Evolutionary conservation across 1,284 basidiomycete species (phyloP), one percentile per base, ranked within the genome.

Genomic region (Moesziomyces globuligerus): DNA sequence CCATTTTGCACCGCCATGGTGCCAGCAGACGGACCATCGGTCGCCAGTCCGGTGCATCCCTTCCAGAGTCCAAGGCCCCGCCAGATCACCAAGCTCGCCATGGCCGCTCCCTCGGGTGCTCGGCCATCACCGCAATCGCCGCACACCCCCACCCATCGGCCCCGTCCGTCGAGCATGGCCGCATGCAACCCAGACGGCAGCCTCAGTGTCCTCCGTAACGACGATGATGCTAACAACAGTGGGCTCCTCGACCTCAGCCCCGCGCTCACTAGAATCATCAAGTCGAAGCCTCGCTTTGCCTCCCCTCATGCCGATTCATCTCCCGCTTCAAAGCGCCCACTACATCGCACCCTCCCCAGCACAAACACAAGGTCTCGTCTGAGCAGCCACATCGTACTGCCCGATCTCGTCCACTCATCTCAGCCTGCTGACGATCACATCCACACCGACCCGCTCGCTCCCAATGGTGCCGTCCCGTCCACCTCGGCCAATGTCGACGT

Each of bases 141-240:
- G 23, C 65, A 68, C 36, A 68, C 65, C 15, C 65, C 65, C 2
- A 50, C 47, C 23, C 57, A 50, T 38, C 24, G 51, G 20, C 52
- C 29, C 10, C 59, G 59, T 4, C n/a, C 50, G 15, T 37, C 25
- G 23, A 25, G 17, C 17, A 9, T 39, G 1, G 29, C n/a, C 23
- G 38, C 21, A 7, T 48, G 78, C 41, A 73, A 72, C 26, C 48
- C 64, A 2, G 80, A 81, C 38, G 77, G 79, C n/a, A 78, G 76
- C 46, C 69, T 76, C 37, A 79, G 71, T 24, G 72, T 79, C n/a
- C 65, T 78, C 7, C 75, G 79, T 18, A 72, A 76, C 42, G 77
- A 79, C 24, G 71, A 75, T 20, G 78, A 80, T 38, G 80, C 80
- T 8, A 79, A 75, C 53, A 76, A 76, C 42, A 78, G 75, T 25